Conservation (phyloP, 192 early-diverging fungal species). For the Coemansia asiatica region DNA sequence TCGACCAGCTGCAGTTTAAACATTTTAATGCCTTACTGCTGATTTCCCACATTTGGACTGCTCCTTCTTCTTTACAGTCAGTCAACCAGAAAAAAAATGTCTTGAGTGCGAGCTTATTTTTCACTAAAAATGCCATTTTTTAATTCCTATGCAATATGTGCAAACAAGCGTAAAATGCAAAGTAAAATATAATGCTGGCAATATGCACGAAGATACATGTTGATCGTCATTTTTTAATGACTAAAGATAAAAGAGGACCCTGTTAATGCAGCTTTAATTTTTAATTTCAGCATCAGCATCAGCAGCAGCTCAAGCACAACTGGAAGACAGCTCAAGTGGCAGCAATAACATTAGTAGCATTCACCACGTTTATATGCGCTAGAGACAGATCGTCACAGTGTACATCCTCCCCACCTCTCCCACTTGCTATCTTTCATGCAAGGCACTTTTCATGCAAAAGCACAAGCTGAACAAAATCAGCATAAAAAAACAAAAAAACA, state of each 20-base stretch:
- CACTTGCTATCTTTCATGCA: background rate
- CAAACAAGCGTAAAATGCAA: slow-evolving; percentile 1
- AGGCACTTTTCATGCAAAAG: background rate
- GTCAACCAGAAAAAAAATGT: too few relatives aligned
- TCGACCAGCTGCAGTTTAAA: too few relatives aligned
- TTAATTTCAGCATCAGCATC: background rate
- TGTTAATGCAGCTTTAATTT: background rate
- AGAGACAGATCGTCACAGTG: background rate
- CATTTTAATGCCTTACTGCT: too few relatives aligned
- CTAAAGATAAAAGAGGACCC: background rate
- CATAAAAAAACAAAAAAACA: too few relatives aligned
- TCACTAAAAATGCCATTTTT: too few relatives aligned
- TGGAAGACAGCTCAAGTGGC: too few relatives aligned
- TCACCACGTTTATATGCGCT: background rate
- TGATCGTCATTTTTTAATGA: background rate
- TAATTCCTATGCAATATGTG: background rate
- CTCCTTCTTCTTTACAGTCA: too few relatives aligned
- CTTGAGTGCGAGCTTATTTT: too few relatives aligned
- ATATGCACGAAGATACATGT: background rate
- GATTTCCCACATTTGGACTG: too few relatives aligned
- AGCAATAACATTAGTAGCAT: too few relatives aligned
- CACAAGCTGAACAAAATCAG: background rate
- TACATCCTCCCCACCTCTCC: background rate
- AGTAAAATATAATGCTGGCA: background rate
- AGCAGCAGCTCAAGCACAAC: too few relatives aligned